These are phyloP conservation scores for Dendryphion nanum DNA, from an alignment of 2,329 filamentous ascomycete genomes.

Conservation along the genomic window DNA sequence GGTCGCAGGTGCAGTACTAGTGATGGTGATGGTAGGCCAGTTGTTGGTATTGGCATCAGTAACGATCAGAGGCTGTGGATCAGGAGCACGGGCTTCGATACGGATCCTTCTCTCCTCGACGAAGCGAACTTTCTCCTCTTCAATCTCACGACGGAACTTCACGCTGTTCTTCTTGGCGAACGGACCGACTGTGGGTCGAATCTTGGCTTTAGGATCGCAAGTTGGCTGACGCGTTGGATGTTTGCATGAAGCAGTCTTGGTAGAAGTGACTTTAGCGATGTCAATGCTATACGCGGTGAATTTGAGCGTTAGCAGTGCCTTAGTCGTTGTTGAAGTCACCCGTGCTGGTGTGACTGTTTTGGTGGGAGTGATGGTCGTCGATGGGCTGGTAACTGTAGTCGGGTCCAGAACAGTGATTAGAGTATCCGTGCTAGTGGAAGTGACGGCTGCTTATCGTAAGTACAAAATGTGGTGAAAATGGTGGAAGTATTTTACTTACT, in stretches of 20 bases:
- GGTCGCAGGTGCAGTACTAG: slow-evolving; percentile 14
- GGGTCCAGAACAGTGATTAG: slow-evolving; percentile 10
- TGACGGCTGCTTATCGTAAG: slow-evolving; percentile 13
- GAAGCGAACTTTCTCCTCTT: slow-evolving; percentile 9
- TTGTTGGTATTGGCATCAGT: slow-evolving; percentile 29
- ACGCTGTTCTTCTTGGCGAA: slow-evolving; percentile 8
- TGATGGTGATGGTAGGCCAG: slow-evolving; percentile 23
- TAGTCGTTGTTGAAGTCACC: slow-evolving; percentile 26
- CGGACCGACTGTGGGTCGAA: slow-evolving; percentile 24
- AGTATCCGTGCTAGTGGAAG: slow-evolving; percentile 17
- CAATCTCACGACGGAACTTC: slow-evolving; percentile 18
- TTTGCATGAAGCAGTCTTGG: slow-evolving; percentile 33
- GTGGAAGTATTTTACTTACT: slow-evolving; percentile 17
- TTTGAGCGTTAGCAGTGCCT: slow-evolving; percentile 27
- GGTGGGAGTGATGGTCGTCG: slow-evolving; percentile 20
- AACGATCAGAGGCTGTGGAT: slow-evolving; percentile 32
- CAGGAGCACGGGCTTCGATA: slow-evolving; percentile 34
- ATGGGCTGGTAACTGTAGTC: slow-evolving; percentile 17
- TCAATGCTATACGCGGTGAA: slow-evolving; percentile 14
- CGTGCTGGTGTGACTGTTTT: slow-evolving; percentile 18
- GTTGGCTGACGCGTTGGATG: slow-evolving; percentile 15
- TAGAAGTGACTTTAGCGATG: slow-evolving; percentile 19
- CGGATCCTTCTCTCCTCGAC: slow-evolving; percentile 23
- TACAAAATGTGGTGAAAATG: no score
- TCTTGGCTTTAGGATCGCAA: slow-evolving; percentile 23